Conservation (phyloP, 1,284 basidiomycete species). For the Nidula niveotomentosa region DNA sequence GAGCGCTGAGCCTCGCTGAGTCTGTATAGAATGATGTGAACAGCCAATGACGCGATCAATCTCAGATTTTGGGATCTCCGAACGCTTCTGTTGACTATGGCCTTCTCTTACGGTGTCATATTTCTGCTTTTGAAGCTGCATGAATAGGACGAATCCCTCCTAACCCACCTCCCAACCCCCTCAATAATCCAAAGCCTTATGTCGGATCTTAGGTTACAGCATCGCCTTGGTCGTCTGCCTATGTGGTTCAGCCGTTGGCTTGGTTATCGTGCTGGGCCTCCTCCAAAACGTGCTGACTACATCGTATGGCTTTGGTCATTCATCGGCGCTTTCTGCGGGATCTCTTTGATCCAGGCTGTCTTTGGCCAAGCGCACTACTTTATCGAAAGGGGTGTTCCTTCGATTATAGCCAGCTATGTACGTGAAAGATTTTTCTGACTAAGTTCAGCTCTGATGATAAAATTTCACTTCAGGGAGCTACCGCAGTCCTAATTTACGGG, state of each 20-base stretch:
- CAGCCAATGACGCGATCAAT: too few species aligned
- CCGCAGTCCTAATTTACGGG: conserved; percentile 59
- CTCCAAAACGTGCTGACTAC: conserved; percentile 33
- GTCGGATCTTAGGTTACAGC: neutral
- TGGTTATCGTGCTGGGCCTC: conserved; percentile 38
- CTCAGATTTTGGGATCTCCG: too few species aligned
- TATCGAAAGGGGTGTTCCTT: conserved; percentile 42
- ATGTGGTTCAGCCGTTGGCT: conserved; percentile 40
- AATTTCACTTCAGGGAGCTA: conserved; percentile 44
- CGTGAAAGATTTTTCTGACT: conserved; percentile 13
- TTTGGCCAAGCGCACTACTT: conserved; percentile 52
- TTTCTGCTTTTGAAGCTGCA: too few species aligned
- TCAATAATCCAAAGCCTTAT: too few species aligned
- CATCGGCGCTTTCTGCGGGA: conserved; percentile 55
- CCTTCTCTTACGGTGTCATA: too few species aligned
- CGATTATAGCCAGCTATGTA: conserved; percentile 50
- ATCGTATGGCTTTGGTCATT: conserved; percentile 41
- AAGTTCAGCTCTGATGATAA: neutral
- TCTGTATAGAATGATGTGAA: too few species aligned
- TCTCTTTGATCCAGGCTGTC: conserved; percentile 55
- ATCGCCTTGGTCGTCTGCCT: conserved; percentile 36
- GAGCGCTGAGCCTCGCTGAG: too few species aligned
- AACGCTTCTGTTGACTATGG: too few species aligned
- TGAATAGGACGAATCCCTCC: too few species aligned
- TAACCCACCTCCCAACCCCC: too few species aligned